Conservation (phyloP, 169 alveolate genomes). For the Babesia ovis region DNA sequence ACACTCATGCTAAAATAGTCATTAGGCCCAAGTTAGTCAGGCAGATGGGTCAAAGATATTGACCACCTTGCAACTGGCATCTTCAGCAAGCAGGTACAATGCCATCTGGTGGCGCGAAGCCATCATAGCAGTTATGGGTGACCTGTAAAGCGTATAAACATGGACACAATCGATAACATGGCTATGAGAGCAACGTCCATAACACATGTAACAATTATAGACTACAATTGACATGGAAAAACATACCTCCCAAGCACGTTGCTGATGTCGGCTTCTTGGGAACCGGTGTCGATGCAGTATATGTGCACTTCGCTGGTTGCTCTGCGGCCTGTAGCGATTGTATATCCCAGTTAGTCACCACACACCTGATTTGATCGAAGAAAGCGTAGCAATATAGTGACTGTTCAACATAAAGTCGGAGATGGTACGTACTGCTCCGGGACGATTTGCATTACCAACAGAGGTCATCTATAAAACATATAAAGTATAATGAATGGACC, state of each 20-base stretch:
- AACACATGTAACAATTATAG: not conserved
- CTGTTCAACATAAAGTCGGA: conserved; percentile 35
- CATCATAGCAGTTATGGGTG: not conserved
- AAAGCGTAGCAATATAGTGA: conserved; percentile 11
- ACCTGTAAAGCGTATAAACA: not conserved
- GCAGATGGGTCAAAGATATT: conserved; percentile 27
- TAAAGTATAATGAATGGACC: not conserved
- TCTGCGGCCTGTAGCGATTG: conserved; percentile 6
- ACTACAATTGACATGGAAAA: no score
- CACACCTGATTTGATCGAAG: conserved; percentile 11
- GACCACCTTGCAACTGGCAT: conserved; percentile 26
- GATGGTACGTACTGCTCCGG: not conserved
- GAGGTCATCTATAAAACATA: not conserved
- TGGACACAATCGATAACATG: not conserved
- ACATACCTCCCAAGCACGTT: conserved; percentile 21
- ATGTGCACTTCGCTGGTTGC: conserved; percentile 16
- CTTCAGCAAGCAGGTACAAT: conserved; percentile 15
- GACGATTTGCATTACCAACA: not conserved
- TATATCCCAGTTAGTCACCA: not conserved
- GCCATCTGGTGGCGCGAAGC: conserved; percentile 37
- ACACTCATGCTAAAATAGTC: no score
- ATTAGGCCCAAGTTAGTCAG: no score
- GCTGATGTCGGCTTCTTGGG: conserved; percentile 30
- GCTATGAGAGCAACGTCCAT: no score
- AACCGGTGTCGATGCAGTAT: conserved; percentile 28